These are phyloP conservation scores for Asterochloris sp. DNA, from an alignment of 139 green algal species.

Conservation along the genomic window DNA sequence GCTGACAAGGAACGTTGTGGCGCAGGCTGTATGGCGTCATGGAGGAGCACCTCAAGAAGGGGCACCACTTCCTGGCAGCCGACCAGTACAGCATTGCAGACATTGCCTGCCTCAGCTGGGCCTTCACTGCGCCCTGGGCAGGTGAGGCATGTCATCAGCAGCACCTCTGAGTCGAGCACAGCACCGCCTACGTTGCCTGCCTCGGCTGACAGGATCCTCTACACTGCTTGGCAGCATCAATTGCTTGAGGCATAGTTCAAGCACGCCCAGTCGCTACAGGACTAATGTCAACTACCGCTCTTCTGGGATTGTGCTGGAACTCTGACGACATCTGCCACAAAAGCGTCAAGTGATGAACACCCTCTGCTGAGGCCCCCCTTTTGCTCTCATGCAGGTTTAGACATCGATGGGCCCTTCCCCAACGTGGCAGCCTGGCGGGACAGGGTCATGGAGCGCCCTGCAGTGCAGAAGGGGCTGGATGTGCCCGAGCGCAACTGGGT, in stretches of 20 bases:
- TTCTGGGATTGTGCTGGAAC: neutral
- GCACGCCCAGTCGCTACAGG: neutral
- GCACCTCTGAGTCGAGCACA: neutral
- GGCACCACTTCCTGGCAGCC: conserved; percentile 35
- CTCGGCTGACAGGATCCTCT: no score
- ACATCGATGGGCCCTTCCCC: conserved; percentile 17
- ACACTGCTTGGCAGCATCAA: no score
- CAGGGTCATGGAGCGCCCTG: conserved; percentile 27
- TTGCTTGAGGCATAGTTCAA: neutral
- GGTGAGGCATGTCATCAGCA: neutral
- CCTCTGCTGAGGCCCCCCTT: neutral
- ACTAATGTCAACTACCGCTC: neutral
- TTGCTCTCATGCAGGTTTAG: conserved; percentile 8
- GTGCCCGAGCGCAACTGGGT: conserved; percentile 29
- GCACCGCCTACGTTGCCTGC: no score
- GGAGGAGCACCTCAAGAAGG: conserved; percentile 13
- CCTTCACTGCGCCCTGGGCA: conserved; percentile 25
- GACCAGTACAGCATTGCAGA: conserved; percentile 43
- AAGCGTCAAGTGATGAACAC: neutral
- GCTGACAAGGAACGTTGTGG: neutral
- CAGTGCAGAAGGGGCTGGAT: conserved; percentile 35
- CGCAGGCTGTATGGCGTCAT: conserved; percentile 21
- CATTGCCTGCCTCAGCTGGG: conserved; percentile 41
- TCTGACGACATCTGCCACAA: neutral
- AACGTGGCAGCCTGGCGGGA: conserved; percentile 36